These are phyloP conservation scores for Polyporus tsugae DNA, from an alignment of 1,284 basidiomycete genomes.

Conservation along the genomic window DNA sequence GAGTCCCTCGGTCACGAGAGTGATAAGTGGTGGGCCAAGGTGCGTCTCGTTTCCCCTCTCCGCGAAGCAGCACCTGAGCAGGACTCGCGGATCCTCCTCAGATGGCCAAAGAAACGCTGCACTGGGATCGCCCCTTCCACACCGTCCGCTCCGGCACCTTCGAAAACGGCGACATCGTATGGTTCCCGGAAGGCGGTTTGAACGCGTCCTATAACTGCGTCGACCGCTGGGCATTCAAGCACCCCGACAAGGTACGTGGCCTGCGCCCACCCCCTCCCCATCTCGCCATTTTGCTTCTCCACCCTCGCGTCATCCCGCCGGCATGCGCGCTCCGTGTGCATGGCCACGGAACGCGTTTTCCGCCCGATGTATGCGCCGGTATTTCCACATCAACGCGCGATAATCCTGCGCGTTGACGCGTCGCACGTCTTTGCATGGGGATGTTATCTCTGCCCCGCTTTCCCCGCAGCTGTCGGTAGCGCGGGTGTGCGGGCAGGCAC, in stretches of 20 bases:
- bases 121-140: slow-evolving; percentile 94
- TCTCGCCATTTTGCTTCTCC: slow-evolving; percentile 10
- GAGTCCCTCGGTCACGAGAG: slow-evolving; percentile 79
- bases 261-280: neutral
- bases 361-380: neutral
- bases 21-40: slow-evolving; percentile 91
- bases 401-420: neutral
- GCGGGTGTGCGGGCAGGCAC: neutral
- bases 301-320: slow-evolving; percentile 20
- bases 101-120: slow-evolving; percentile 82
- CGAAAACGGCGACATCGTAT: slow-evolving; percentile 88
- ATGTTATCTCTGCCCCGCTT: neutral
- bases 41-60: slow-evolving; percentile 44
- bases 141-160: slow-evolving; percentile 90
- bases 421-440: neutral
- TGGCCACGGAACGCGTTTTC: slow-evolving; percentile 11
- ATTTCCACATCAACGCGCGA: neutral
- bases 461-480: neutral
- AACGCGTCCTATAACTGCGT: slow-evolving; percentile 98
- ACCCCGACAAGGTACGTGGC: slow-evolving; percentile 82
- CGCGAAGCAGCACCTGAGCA: slow-evolving; percentile 6
- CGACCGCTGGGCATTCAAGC: slow-evolving; percentile 93
- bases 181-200: slow-evolving; percentile 93
- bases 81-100: slow-evolving; percentile 42
- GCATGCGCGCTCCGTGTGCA: slow-evolving; percentile 17